Evolutionary conservation across 148 eudicot species (phyloP).

Genomic region (Polygonum maritimum): DNA sequence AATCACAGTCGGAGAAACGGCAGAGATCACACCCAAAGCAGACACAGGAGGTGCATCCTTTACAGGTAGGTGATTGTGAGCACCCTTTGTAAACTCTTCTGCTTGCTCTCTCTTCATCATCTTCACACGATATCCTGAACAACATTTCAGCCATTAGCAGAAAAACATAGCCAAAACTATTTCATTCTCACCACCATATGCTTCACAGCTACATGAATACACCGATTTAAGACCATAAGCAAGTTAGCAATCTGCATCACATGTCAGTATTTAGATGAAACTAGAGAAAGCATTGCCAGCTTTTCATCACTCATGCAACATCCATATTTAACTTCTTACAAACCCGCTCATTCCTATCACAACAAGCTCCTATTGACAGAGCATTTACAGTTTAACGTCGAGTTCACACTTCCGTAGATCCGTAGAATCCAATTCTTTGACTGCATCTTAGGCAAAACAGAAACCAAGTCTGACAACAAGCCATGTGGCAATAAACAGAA

Average conservation of each 20-base stretch:
- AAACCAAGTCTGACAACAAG: neutral
- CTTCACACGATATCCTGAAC: conserved; percentile 39
- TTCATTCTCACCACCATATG: neutral
- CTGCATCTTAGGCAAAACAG: neutral
- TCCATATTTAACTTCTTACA: too few species aligned
- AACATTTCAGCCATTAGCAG: neutral
- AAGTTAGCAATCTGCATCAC: neutral
- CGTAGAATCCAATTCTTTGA: neutral
- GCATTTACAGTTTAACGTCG: neutral
- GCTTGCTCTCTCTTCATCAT: conserved; percentile 63
- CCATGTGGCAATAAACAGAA: neutral
- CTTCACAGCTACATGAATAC: too few species aligned
- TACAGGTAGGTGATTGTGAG: conserved; percentile 39
- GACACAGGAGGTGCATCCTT: conserved; percentile 66
- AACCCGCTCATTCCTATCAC: neutral
- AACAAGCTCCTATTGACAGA: neutral
- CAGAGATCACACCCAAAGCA: conserved; percentile 67
- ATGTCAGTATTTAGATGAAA: neutral
- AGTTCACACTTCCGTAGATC: neutral
- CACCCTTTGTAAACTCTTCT: conserved; percentile 55
- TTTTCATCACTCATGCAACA: neutral
- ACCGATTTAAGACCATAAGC: neutral
- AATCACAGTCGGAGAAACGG: conserved; percentile 56
- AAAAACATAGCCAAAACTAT: neutral
- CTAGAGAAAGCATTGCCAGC: neutral